Base-by-base conservation (phyloP, 352 stramenopile genomes). In the Plasmopara halstedii region DNA sequence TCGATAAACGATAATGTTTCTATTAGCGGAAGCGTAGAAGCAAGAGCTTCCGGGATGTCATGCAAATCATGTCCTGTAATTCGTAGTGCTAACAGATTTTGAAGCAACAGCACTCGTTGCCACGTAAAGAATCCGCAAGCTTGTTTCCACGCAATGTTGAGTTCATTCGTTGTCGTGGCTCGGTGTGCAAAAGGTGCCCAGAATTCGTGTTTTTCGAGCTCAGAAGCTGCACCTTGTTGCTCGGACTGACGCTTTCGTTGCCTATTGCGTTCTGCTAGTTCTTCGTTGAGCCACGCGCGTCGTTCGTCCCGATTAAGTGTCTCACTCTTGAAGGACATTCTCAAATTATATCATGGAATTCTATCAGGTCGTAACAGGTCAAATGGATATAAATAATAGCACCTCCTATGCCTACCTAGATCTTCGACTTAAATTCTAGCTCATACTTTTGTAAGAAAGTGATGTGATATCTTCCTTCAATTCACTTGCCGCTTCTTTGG, bases 101-200 rank as follows among this genome's bases (percentile, higher is more conserved):
- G 35, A 6, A 84, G 56, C 0, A 19, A 40, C 3, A 79, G 25
- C 15, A 85, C 72, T 23, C 64, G 58, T 10, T 62, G 37, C 73
- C 70, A 88, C 0, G 51, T 52, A 29, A 88, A 85, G 26, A 82
- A 72, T 0, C 70, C 67, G 7, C 63, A 50, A 19, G 64, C 57
- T 20, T 79, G 37, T 41, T 85, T 79, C 73, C 76, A 88, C 2
- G 76, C 70, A 11, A 88, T 58, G 23, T 88, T 88, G 41, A 88
- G 62, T 40, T 85, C 73, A 33, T 69, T 68, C 0, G 64, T 68
- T 11, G 53, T 37, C 18, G 53, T 58, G 6, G 64, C 61, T 25
- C 74, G 42, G 8, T 40, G 55, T 1, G 62, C 40, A 42, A 73
- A 84, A 6, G 73, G 70, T 22, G 48, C 60, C 76, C 76, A 88